Conservation (phyloP, 148 eudicot species). For the Suaeda aralocaspica region DNA sequence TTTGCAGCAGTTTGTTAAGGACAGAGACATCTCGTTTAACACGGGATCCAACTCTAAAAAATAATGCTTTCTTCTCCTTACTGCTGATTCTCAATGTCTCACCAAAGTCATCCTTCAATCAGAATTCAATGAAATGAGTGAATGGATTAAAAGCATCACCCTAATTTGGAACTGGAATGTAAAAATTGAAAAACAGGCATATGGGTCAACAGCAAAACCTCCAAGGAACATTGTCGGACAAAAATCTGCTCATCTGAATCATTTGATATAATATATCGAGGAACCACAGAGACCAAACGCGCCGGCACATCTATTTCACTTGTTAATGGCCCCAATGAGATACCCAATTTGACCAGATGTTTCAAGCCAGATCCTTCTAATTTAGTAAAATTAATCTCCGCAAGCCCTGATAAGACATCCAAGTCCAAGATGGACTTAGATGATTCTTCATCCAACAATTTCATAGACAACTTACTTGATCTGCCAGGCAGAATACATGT, state of each 20-base stretch:
- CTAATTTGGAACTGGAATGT: background rate
- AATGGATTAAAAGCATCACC: background rate
- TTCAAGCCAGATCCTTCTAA: slow-evolving; percentile 40
- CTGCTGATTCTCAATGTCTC: slow-evolving; percentile 49
- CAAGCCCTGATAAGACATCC: slow-evolving; percentile 85
- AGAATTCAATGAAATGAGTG: slow-evolving; percentile 7
- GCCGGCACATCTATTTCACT: slow-evolving; percentile 50
- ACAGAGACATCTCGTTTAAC: slow-evolving; percentile 42
- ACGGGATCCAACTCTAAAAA: slow-evolving; percentile 39
- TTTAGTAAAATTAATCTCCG: slow-evolving; percentile 66
- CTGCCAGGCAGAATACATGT: slow-evolving; percentile 36
- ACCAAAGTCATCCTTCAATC: slow-evolving; percentile 60
- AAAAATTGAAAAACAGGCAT: slow-evolving; percentile 9
- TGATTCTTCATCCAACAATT: slow-evolving; percentile 59
- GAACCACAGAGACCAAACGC: slow-evolving; percentile 58
- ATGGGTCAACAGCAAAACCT: slow-evolving; percentile 46
- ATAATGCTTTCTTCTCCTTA: slow-evolving; percentile 59
- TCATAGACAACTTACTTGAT: slow-evolving; percentile 56
- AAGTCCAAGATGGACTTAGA: slow-evolving; percentile 63
- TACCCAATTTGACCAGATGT: slow-evolving; percentile 60
- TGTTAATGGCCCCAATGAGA: slow-evolving; percentile 61
- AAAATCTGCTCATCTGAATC: slow-evolving; percentile 59
- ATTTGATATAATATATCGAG: slow-evolving; percentile 71
- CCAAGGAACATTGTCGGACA: slow-evolving; percentile 68
- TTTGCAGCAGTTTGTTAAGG: slow-evolving; percentile 63